Conservation (phyloP, 768 basidiomycete species). For the Agrocybe pediades region DNA sequence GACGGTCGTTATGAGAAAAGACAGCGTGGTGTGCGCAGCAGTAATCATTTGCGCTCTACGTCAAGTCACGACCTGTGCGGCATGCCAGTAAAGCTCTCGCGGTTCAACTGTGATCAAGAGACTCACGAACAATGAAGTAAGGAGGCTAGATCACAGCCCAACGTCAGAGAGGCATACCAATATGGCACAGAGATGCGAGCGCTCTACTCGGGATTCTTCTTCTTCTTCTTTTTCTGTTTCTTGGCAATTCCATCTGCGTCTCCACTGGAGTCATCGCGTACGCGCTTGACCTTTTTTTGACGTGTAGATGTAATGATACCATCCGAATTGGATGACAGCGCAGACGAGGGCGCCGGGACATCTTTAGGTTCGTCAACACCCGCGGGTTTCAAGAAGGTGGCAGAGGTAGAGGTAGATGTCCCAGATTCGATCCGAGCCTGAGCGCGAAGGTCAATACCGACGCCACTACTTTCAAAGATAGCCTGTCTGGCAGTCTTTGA, state of each 20-base stretch:
- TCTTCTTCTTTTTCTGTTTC: slow-evolving; percentile 39
- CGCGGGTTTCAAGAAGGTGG: slow-evolving; percentile 58
- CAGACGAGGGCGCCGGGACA: slow-evolving; percentile 7
- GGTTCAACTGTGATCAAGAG: not conserved
- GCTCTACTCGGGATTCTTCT: slow-evolving; percentile 21
- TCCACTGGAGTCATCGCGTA: slow-evolving; percentile 23
- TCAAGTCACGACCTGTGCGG: not conserved
- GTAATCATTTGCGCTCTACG: not conserved
- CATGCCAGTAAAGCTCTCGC: not conserved
- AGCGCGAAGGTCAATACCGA: slow-evolving; percentile 51
- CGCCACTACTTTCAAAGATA: slow-evolving; percentile 47
- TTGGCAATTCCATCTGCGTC: slow-evolving; percentile 22
- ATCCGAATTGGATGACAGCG: slow-evolving; percentile 5
- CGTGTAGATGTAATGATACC: slow-evolving; percentile 28
- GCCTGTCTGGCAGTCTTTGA: slow-evolving; percentile 43
- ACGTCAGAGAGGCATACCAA: slow-evolving; percentile 2
- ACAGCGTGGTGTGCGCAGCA: not conserved
- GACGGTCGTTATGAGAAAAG: not conserved
- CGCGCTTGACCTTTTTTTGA: slow-evolving; percentile 32
- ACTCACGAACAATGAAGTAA: not conserved
- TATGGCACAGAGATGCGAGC: not conserved
- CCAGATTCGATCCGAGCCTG: slow-evolving; percentile 22
- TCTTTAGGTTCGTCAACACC: slow-evolving; percentile 54
- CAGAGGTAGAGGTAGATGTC: slow-evolving; percentile 13
- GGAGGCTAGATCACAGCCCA: not conserved